Evolutionary conservation across 805 yeast genomes (phyloP), one percentile per base, ranked within the genome.

Genomic region (Candida glaebosa): DNA sequence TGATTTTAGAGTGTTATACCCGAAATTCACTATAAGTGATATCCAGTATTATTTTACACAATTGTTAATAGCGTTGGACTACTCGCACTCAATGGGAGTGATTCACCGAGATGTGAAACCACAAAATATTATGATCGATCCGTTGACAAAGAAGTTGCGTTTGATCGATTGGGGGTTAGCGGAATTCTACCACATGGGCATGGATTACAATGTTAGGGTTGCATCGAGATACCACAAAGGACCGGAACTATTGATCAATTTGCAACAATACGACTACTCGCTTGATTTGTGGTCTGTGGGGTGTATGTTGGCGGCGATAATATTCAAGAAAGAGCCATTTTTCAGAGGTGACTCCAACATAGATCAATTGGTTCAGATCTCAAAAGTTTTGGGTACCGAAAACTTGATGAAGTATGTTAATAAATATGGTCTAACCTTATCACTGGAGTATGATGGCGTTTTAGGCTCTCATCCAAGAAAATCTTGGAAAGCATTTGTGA

Each of bases 21-120:
- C 96, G 19, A 82, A 81, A 50, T 81, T 90, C 54, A 74, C 85
- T 14, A 83, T 81, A 50, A 54, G 67, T 38, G 96, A 90, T 56
- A 80, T 89, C 48, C 84, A 88, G 51, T 87, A 73, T 67, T 89
- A 90, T 61, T 84, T 89, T 75, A 79, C 78, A 47, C 87, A 87
- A 62, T 69, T 89, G 41, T 72, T 90, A 47, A 81, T 77, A 52
- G 96, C 96, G 9, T 71, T 90, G 51, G 96, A 90, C 58, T 90
- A 78, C 60, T 82, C 90, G 31, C 97, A 90, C 64, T 86, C 96
- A 9, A 85, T 85, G 88, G 97, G 97, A 17, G 87, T 90, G 46
- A 89, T 90, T 81, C 97, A 90, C 58, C 75, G 97, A 59, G 97
- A 90, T 63, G 96, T 90, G 42, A 90, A 90, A 63, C 97, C 97